phyloP scores from a whole-genome alignment of 2,329 filamentous ascomycete species.

The Catunica adiposa region DNA sequence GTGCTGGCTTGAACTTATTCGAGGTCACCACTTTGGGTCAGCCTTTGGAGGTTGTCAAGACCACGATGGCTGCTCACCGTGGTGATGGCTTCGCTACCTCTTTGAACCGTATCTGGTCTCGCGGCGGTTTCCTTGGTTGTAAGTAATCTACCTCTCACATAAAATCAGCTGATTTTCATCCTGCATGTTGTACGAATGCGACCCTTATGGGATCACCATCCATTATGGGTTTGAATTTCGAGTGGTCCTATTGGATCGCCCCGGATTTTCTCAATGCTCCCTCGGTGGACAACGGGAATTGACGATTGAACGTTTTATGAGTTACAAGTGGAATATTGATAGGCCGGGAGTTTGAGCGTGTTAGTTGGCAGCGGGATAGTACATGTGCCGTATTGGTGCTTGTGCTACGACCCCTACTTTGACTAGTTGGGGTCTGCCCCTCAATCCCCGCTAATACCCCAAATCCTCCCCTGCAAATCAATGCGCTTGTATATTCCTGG shows the following conservation, averaged over 20 bases:
- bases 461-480: not conserved
- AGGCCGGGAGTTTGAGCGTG: too few species aligned
- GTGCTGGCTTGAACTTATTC: constrained; percentile 89
- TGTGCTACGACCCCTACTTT: not conserved
- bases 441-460: not conserved
- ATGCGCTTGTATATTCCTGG: not conserved
- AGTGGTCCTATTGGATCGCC: not conserved
- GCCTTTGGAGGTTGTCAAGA: constrained; percentile 97
- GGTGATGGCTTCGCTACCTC: constrained; percentile 70
- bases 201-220: not conserved
- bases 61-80: constrained; percentile 96
- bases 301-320: not conserved
- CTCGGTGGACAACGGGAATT: not conserved
- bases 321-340: too few species aligned
- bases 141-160: constrained; percentile 27
- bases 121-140: constrained; percentile 91
- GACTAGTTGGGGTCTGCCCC: not conserved
- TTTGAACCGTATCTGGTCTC: constrained; percentile 76
- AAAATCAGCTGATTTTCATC: not conserved
- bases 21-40: constrained; percentile 55
- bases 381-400: not conserved
- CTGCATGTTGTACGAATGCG: not conserved
- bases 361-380: not conserved
- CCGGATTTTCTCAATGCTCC: not conserved
- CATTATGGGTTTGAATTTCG: not conserved